A percentile compares a stretch with the other conserved stretches of the same genome.
Conservation (phyloP, 2,329 filamentous ascomycete species). For the Nemania sp. region DNA sequence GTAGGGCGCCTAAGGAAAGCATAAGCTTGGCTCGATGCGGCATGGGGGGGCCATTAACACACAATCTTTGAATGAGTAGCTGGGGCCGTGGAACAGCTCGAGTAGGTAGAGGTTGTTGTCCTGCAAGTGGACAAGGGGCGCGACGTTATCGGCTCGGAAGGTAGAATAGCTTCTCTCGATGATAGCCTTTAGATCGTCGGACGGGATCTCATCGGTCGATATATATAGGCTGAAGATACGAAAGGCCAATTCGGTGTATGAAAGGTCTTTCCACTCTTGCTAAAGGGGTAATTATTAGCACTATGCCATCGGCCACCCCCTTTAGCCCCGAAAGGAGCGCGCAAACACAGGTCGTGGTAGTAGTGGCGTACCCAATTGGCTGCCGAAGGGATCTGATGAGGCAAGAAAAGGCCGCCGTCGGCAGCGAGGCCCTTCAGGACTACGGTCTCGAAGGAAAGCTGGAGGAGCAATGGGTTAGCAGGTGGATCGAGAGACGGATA, state of each 20-base stretch:
- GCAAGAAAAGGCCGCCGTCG: conserved; percentile 91
- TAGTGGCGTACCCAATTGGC: conserved; percentile 55
- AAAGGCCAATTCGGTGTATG: conserved; percentile 84
- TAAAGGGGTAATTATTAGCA: conserved; percentile 13
- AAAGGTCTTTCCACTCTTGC: conserved; percentile 81
- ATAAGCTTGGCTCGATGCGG: conserved; percentile 17
- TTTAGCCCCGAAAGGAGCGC: neutral
- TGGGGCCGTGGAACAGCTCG: conserved; percentile 96
- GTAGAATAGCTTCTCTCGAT: conserved; percentile 88
- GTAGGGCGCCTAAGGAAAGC: conserved; percentile 68
- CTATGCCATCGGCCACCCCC: neutral
- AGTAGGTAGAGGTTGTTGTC: conserved; percentile 84
- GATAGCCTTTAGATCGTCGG: conserved; percentile 82
- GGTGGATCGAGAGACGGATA: neutral
- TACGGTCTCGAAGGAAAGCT: conserved; percentile 92
- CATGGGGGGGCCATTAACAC: conserved; percentile 3
- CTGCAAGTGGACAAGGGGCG: conserved; percentile 83
- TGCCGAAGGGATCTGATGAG: conserved; percentile 77
- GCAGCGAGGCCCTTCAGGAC: conserved; percentile 88
- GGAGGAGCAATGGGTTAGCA: conserved; percentile 20
- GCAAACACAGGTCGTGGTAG: neutral
- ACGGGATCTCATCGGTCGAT: conserved; percentile 82
- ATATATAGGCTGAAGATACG: conserved; percentile 91
- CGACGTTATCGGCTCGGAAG: conserved; percentile 83
- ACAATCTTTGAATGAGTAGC: conserved; percentile 95